These are phyloP conservation scores for Pelargonium nanum DNA, from an alignment of 345 rosid genomes.

Conservation along the genomic window DNA sequence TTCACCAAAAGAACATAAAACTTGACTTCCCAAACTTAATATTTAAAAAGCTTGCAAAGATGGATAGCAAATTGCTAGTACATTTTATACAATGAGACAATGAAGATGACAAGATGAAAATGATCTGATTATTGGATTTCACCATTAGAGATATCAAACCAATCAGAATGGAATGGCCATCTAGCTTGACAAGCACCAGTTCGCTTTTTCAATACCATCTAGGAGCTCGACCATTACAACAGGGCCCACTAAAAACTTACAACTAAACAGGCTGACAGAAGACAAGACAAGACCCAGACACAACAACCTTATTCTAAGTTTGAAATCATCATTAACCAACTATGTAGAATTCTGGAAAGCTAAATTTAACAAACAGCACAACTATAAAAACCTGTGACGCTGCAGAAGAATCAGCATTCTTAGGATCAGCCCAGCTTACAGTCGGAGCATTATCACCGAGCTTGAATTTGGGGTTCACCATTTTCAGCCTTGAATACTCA, in stretches of 20 bases:
- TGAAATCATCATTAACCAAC: too few species aligned
- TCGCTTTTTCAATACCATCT: not conserved
- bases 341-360: too few species aligned
- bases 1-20: not conserved
- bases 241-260: not conserved
- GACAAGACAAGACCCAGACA: too few species aligned
- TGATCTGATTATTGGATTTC: not conserved
- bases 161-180: not conserved
- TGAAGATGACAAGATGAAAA: not conserved
- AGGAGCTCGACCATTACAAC: not conserved
- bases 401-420: slow-evolving; percentile 63
- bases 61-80: not conserved
- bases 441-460: slow-evolving; percentile 81
- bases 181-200: not conserved
- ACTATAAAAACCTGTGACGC: slow-evolving; percentile 52
- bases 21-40: not conserved
- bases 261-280: too few species aligned
- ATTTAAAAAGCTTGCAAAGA: not conserved
- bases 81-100: not conserved
- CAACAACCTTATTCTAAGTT: too few species aligned
- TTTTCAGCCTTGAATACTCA: slow-evolving; percentile 78
- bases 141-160: not conserved
- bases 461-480: slow-evolving; percentile 67
- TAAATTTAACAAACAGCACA: not conserved
- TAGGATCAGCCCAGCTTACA: slow-evolving; percentile 97